Evolutionary conservation across 345 rosid genomes (phyloP).

Genomic region (thale cress (Arabidopsis thaliana)): TAIR10.1 NC_003074.8:16024001-16024500

Average conservation of each 20-base stretch:
- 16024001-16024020: slow-evolving; percentile 6
- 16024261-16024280: neutral
- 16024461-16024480: slow-evolving; percentile 57
- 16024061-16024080: neutral
- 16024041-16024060: neutral
- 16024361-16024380: slow-evolving; percentile 58
- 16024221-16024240: slow-evolving; percentile 1
- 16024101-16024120: neutral
- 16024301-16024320: slow-evolving; percentile 13
- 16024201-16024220: neutral
- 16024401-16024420: slow-evolving; percentile 45
- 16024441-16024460: slow-evolving; percentile 70
- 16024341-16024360: slow-evolving; percentile 35
- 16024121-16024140: neutral
- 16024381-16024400: slow-evolving; percentile 48
- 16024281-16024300: neutral
- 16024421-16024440: slow-evolving; percentile 57
- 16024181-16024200: slow-evolving; percentile 27
- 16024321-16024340: slow-evolving; percentile 41
- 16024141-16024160: neutral
- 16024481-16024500: slow-evolving; percentile 34
- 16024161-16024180: neutral
- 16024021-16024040: neutral
- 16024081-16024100: neutral
- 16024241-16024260: slow-evolving; percentile 11